These are phyloP conservation scores for Thelephora aurantiotincta DNA, from an alignment of 768 basidiomycete genomes.

Conservation along the genomic window DNA sequence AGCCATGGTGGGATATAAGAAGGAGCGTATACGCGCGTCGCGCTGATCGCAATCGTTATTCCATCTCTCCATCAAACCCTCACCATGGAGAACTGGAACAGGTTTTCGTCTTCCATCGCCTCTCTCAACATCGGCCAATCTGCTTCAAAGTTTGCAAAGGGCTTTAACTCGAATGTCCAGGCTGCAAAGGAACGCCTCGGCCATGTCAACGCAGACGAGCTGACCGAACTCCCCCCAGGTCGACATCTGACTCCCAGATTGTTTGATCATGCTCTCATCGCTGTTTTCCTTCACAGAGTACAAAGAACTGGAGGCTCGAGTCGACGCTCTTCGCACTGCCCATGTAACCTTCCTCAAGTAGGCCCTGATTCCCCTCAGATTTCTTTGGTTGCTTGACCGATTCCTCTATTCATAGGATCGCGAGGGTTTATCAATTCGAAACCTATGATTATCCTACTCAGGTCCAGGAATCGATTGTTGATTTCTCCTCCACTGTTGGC, in stretches of 20 bases:
- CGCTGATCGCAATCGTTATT: neutral
- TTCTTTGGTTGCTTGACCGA: neutral
- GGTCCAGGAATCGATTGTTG: constrained; percentile 69
- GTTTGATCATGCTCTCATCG: neutral
- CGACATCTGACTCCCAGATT: neutral
- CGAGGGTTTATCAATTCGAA: constrained; percentile 81
- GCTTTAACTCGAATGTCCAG: constrained; percentile 71
- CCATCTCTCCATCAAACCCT: neutral
- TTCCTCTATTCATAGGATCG: constrained; percentile 39
- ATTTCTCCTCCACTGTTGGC: constrained; percentile 56
- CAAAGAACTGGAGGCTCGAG: constrained; percentile 87
- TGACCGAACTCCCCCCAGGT: constrained; percentile 90
- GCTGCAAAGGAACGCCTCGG: constrained; percentile 82
- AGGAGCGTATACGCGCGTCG: neutral
- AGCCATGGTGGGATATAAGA: constrained; percentile 22
- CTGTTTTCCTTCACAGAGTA: constrained; percentile 49
- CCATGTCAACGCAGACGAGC: constrained; percentile 80
- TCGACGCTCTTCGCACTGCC: constrained; percentile 77
- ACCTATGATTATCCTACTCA: constrained; percentile 84
- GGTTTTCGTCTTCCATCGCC: constrained; percentile 46
- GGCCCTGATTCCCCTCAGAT: constrained; percentile 12
- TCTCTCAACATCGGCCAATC: constrained; percentile 62
- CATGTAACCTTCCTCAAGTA: constrained; percentile 72
- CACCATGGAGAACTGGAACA: constrained; percentile 45
- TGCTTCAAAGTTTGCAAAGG: constrained; percentile 63